Base-by-base conservation (phyloP, 2,329 filamentous ascomycete genomes). In the Ploettnerulaceae sp. region DNA sequence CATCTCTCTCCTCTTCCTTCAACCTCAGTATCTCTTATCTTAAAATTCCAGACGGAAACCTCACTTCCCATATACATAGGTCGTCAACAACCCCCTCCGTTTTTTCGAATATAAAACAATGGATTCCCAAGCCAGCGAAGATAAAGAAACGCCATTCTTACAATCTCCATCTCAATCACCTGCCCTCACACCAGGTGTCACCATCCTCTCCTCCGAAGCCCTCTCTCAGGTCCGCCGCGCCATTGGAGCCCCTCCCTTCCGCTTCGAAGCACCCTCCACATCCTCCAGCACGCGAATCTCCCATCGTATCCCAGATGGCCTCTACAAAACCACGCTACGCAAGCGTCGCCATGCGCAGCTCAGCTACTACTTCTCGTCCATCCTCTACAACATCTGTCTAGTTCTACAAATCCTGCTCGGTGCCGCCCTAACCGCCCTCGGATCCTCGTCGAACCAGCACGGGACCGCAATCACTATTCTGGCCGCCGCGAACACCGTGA, bases 401-500 rank as follows among this genome's bases (percentile, higher is more conserved):
- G 39, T 57, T 5, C 38, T 54, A 2, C 52, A 57, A 37, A 43
- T 57, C 14, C 24, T 57, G 7, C 52, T 55, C 32, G 52, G 54
- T 11, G 54, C 54, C 4, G 35, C 45, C 9, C 38, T 57, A 3
- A 57, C 52, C 3, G 50, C 45, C 4, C 31, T 57, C 6, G 45
- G 45, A 9, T 44, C 45, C 9, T 31, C 37, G 7, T 32, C 49
- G 3, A 15, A 22, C 7, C 48, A 47, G 31, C 38, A 51, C 20
- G 47, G 41, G 9, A 44, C 42, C 4, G 45, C 47, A 8, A 57
- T 55, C 15, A 54, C 52, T 20, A 47, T 57, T n/a, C 44, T 57
- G 4, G 54, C 54, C 2, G 54, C 54, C 11, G 49, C 49, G 2
- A 57, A 54, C 20, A 57, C 54, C 2, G 50, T 57, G 4, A 57